phyloP scores from a whole-genome alignment of 1,284 basidiomycete species.

The Leccinum griseonigrum region DNA sequence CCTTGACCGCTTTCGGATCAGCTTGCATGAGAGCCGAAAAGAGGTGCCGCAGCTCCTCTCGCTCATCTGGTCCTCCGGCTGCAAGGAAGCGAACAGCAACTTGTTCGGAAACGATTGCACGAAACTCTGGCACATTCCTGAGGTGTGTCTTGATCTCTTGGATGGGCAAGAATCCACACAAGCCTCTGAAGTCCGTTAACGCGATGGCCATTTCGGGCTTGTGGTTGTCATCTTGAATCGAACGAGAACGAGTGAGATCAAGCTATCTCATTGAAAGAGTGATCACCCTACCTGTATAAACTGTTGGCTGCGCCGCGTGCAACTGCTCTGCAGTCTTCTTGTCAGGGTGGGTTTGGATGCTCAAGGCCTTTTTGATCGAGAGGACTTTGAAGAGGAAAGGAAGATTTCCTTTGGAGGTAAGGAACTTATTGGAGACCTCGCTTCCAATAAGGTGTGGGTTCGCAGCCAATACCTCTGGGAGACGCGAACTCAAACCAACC shows the following conservation, averaged over 20 bases:
- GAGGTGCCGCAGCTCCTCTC: constrained; percentile 51
- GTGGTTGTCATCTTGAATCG: constrained; percentile 73
- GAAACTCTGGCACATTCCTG: constrained; percentile 74
- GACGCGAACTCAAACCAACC: constrained; percentile 40
- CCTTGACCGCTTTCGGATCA: constrained; percentile 46
- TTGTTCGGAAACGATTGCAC: constrained; percentile 61
- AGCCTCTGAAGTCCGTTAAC: constrained; percentile 85
- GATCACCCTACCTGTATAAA: constrained; percentile 79
- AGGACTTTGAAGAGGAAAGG: constrained; percentile 96
- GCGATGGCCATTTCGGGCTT: constrained; percentile 99
- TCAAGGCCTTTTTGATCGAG: constrained; percentile 91
- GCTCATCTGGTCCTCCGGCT: constrained; percentile 43
- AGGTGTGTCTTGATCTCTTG: constrained; percentile 70
- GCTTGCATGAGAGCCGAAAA: constrained; percentile 86
- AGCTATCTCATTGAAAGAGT: not conserved
- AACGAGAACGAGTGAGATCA: constrained; percentile 9
- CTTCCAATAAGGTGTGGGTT: constrained; percentile 72
- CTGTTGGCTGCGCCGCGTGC: constrained; percentile 71
- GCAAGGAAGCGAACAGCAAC: constrained; percentile 51
- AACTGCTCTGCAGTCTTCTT: constrained; percentile 83
- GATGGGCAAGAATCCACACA: constrained; percentile 90
- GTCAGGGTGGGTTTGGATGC: constrained; percentile 97
- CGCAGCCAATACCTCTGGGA: constrained; percentile 62
- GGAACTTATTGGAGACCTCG: constrained; percentile 60
- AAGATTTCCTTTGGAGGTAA: constrained; percentile 67